Evolutionary conservation across 1,139 yeast species (phyloP).

Genomic region (Zygosaccharomyces pseudobailii): DNA sequence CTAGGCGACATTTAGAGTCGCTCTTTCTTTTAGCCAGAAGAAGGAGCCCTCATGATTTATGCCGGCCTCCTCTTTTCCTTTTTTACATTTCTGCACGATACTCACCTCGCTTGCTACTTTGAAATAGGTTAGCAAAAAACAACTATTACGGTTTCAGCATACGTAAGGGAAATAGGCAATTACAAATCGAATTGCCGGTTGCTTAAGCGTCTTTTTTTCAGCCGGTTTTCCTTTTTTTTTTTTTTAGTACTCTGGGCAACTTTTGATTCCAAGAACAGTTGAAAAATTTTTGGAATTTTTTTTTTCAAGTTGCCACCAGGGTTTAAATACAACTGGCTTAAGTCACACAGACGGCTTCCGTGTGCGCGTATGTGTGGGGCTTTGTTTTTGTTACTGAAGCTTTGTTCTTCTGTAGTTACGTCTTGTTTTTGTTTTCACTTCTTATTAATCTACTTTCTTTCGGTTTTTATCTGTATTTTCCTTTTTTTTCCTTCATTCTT

Average conservation of each 20-base stretch:
- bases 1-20: background rate
- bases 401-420: background rate
- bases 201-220: constrained; percentile 1
- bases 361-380: background rate
- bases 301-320: background rate
- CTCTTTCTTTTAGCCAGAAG: background rate
- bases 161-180: background rate
- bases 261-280: background rate
- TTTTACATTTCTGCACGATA: background rate
- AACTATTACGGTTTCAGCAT: background rate
- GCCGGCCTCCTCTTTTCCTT: background rate
- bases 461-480: background rate
- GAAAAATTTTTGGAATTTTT: background rate
- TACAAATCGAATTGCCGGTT: background rate
- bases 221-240: background rate
- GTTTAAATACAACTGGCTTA: background rate
- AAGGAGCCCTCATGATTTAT: background rate
- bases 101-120: background rate
- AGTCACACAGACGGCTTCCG: background rate
- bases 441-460: background rate
- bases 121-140: background rate
- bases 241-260: background rate
- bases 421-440: background rate
- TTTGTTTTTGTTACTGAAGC: background rate
- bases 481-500: background rate